Evolutionary conservation across 768 basidiomycete genomes (phyloP).

Genomic region (Auricularia heimuer): DNA sequence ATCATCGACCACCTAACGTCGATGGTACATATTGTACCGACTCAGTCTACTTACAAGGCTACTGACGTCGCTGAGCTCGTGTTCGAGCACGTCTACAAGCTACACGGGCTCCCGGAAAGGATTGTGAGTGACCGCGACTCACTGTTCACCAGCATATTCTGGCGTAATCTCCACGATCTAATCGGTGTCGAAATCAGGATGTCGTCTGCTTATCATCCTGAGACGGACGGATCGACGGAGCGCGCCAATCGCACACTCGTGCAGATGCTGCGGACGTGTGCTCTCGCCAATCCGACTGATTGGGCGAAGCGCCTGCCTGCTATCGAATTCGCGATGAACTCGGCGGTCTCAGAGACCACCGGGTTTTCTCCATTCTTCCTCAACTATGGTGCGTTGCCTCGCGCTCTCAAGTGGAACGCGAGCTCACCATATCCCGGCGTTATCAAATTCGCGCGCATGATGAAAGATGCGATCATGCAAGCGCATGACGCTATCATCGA

Average conservation of each 20-base stretch:
- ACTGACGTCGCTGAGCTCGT: conserved; percentile 27
- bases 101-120: conserved; percentile 27
- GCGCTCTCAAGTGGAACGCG: too few relatives aligned
- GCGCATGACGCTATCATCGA: too few relatives aligned
- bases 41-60: conserved; percentile 20
- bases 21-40: conserved; percentile 22
- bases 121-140: conserved; percentile 34
- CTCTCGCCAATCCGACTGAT: too few relatives aligned
- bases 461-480: too few relatives aligned
- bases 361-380: too few relatives aligned
- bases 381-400: too few relatives aligned
- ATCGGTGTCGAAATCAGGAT: conserved; percentile 23
- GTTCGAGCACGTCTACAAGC: conserved; percentile 25
- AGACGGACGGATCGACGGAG: conserved; percentile 33
- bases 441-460: too few relatives aligned
- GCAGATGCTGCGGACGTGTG: too few relatives aligned
- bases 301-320: too few relatives aligned
- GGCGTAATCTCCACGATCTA: conserved; percentile 24
- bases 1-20: conserved; percentile 17
- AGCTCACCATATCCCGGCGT: too few relatives aligned
- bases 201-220: conserved; percentile 33
- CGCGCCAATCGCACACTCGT: conserved; percentile 7
- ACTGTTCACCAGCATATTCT: conserved; percentile 33
- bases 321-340: too few relatives aligned
- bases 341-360: too few relatives aligned